Base-by-base conservation (phyloP, 2,329 filamentous ascomycete species). In the Blastomyces emzantsi region DNA sequence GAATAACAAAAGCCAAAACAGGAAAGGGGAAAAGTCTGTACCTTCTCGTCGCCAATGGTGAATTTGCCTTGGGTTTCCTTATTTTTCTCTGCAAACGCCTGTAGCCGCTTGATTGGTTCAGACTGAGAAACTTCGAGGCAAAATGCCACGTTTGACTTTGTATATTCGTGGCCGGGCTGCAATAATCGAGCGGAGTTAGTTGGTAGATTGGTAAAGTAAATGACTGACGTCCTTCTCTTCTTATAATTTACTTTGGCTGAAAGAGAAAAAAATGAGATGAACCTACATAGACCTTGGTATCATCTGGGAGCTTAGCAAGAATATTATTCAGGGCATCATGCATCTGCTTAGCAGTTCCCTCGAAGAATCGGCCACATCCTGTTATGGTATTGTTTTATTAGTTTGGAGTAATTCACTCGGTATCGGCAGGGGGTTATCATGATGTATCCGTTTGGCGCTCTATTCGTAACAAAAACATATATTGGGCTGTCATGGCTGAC, bases 41-140 rank as follows among this genome's bases (percentile, higher is more conserved):
- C 90, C 87, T 97, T 97, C 78, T 99, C 94, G 72, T 99, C 92
- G 0, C 89, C 92, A 76, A 99, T 97, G 0, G 93, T 99, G 70
- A 96, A 97, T 73, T 92, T 90, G 57, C 94, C 94, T 75, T 96
- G 92, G 1, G 94, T 97, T 78, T 97, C 85, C 77, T 87, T 81
- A 76, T 97, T 93, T 65, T 83, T 81, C 62, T 90, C 85, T 1
- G 90, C 89, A 74, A 91, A 97, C 0, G 83, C 81, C 68, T 90
- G 81, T 41, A 99, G 81, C 70, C 87, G 89, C 80, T 89, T 87
- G 66, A 97, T 85, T 0, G 90, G 82, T 59, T 90, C 87, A 52
- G 84, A 89, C 71, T 90, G 86, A 63, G 88, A 79, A 19, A 97
- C 88, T 1, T 87, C 88, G 64, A 89, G 78, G 58, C 86, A 87